phyloP scores from a whole-genome alignment of 2,329 filamentous ascomycete genomes.

The Fusarium guadeloupense region DNA sequence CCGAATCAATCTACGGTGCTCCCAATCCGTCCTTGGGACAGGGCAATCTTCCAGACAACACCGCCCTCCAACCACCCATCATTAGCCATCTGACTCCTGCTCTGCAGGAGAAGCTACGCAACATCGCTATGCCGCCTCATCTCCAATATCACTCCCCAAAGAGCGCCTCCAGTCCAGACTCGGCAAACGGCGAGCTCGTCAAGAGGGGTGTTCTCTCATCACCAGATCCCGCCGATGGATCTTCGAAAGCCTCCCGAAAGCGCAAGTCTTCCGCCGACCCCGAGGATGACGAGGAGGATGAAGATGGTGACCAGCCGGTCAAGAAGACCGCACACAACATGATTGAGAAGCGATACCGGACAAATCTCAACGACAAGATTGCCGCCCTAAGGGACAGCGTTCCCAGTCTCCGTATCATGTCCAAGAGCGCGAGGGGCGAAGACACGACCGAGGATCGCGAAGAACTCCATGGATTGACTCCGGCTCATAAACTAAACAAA shows the following conservation, averaged over 20 bases:
- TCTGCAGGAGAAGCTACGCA: constrained; percentile 68
- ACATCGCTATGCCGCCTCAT: constrained; percentile 71
- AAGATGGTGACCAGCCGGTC: constrained; percentile 62
- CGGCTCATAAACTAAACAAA: constrained; percentile 95
- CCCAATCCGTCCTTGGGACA: constrained; percentile 38
- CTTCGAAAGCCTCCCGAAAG: constrained; percentile 67
- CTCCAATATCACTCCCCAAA: constrained; percentile 68
- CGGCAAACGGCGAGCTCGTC: constrained; percentile 58
- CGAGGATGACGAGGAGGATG: constrained; percentile 63
- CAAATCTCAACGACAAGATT: constrained; percentile 97
- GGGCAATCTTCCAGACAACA: constrained; percentile 46
- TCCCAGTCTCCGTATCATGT: constrained; percentile 86
- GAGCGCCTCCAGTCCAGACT: constrained; percentile 67
- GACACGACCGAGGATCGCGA: constrained; percentile 79
- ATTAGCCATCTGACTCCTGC: constrained; percentile 60
- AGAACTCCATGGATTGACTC: constrained; percentile 77
- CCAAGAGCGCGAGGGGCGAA: constrained; percentile 73
- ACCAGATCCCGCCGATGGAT: constrained; percentile 59
- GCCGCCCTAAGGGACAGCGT: constrained; percentile 91
- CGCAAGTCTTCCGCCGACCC: constrained; percentile 72
- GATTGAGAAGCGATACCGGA: constrained; percentile 96
- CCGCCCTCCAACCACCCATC: constrained; percentile 42
- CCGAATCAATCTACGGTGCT: constrained; percentile 48
- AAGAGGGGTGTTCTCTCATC: constrained; percentile 64
- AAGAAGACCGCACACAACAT: constrained; percentile 99